These are phyloP conservation scores for Cyphellophora attinorum DNA, from an alignment of 2,329 filamentous ascomycete species.

Conservation along the genomic window DNA sequence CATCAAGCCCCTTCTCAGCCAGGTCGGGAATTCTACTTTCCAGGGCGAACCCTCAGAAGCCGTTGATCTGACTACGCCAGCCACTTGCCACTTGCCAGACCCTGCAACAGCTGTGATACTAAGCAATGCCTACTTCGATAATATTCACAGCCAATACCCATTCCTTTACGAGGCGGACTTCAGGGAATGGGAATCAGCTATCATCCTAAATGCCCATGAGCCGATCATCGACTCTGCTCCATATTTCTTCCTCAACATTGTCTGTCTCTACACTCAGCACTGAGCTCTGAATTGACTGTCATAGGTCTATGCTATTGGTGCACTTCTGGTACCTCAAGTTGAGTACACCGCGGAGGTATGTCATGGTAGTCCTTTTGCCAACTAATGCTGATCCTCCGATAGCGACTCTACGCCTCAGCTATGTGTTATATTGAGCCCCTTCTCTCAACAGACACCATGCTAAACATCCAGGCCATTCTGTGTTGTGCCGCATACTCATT, in stretches of 20 bases:
- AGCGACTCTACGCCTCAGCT: slow-evolving; percentile 15
- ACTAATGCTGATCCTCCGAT: slow-evolving; percentile 2
- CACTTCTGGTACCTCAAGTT: slow-evolving; percentile 12
- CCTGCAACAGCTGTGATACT: slow-evolving; percentile 9
- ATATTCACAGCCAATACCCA: slow-evolving; percentile 19
- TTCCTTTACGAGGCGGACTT: slow-evolving; percentile 20
- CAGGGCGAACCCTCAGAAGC: not conserved
- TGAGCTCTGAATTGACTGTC: not conserved
- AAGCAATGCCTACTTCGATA: slow-evolving; percentile 18
- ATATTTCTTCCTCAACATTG: slow-evolving; percentile 19
- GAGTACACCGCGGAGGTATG: slow-evolving; percentile 12
- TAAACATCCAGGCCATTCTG: slow-evolving; percentile 25
- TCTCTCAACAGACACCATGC: slow-evolving; percentile 19
- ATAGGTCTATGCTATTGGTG: slow-evolving; percentile 20
- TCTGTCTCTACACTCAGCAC: slow-evolving; percentile 4
- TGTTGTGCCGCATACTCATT: slow-evolving; percentile 23
- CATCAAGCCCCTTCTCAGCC: slow-evolving; percentile 13
- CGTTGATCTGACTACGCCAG: not conserved
- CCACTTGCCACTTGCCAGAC: slow-evolving; percentile 12
- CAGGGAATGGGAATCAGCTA: slow-evolving; percentile 12
- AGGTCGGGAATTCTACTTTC: slow-evolving; percentile 1
- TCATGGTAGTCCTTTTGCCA: not conserved
- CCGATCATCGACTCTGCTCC: slow-evolving; percentile 3
- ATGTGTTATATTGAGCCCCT: slow-evolving; percentile 12
- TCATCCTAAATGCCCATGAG: slow-evolving; percentile 1